Conservation (phyloP, 495 filamentous ascomycete genomes). For the Chaetomium fimeti region DNA sequence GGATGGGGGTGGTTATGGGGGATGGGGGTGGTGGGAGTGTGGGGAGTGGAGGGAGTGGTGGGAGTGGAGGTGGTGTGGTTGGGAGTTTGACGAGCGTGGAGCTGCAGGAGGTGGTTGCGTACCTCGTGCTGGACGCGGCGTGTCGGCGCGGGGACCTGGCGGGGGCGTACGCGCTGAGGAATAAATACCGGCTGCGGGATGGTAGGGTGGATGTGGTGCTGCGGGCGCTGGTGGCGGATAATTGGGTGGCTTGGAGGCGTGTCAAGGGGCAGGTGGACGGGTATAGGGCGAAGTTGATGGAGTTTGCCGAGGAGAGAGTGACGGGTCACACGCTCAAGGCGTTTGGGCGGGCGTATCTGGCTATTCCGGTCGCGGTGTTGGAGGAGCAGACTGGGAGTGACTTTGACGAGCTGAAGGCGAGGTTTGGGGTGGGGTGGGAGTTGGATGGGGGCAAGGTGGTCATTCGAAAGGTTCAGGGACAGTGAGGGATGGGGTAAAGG, state of each 20-base stretch:
- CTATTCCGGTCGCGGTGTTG: conserved; percentile 61
- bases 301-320: conserved; percentile 70
- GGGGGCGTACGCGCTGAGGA: conserved; percentile 64
- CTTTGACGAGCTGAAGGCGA: conserved; percentile 67
- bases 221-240: conserved; percentile 68
- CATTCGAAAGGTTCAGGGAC: conserved; percentile 57
- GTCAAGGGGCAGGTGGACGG: conserved; percentile 70
- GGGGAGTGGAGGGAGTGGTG: too few species aligned
- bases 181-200: conserved; percentile 54
- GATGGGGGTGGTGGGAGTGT: too few species aligned
- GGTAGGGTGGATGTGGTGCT: conserved; percentile 61
- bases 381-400: conserved; percentile 57
- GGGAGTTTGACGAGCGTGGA: conserved; percentile 59
- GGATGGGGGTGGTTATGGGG: too few species aligned
- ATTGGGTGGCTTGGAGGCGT: conserved; percentile 77
- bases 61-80: neutral
- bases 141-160: conserved; percentile 76
- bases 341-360: conserved; percentile 78
- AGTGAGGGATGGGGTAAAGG: conserved; percentile 19
- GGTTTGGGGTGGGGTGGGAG: conserved; percentile 78
- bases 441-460: conserved; percentile 57
- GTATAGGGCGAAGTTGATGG: conserved; percentile 71
- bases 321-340: conserved; percentile 74
- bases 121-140: conserved; percentile 82
- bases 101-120: conserved; percentile 71